These are phyloP conservation scores for Candida piceae DNA, from an alignment of 805 yeast genomes.

Conservation along the genomic window DNA sequence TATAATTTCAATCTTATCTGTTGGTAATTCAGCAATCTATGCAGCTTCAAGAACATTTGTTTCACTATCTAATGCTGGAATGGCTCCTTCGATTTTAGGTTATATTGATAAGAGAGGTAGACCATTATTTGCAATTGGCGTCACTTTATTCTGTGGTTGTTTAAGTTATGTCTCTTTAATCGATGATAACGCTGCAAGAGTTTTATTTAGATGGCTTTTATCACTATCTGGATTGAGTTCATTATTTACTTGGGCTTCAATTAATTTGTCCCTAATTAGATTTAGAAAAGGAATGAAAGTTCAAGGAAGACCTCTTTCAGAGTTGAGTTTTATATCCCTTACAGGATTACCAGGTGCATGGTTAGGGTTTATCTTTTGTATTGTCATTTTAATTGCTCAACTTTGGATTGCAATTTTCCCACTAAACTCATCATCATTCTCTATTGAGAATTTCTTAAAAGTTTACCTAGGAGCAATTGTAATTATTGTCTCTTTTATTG, in stretches of 20 bases:
- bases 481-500: slow-evolving; percentile 36
- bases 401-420: slow-evolving; percentile 47
- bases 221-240: slow-evolving; percentile 46
- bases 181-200: slow-evolving; percentile 30
- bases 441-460: slow-evolving; percentile 37
- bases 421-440: slow-evolving; percentile 23
- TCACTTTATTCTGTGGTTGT: slow-evolving; percentile 37
- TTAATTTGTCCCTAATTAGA: slow-evolving; percentile 38
- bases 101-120: slow-evolving; percentile 48
- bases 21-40: slow-evolving; percentile 53
- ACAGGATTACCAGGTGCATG: slow-evolving; percentile 40
- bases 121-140: slow-evolving; percentile 40
- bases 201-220: slow-evolving; percentile 44
- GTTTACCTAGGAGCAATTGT: slow-evolving; percentile 44
- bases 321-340: slow-evolving; percentile 38
- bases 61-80: slow-evolving; percentile 40
- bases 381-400: slow-evolving; percentile 38
- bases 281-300: slow-evolving; percentile 41
- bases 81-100: slow-evolving; percentile 38
- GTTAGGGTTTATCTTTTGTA: slow-evolving; percentile 32
- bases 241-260: slow-evolving; percentile 46
- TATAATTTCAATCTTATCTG: slow-evolving; percentile 36
- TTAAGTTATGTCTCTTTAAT: slow-evolving; percentile 43
- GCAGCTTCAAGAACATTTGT: slow-evolving; percentile 51
- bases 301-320: slow-evolving; percentile 37